Conservation (phyloP, 345 rosid genomes). For the Combretum micranthum region DNA sequence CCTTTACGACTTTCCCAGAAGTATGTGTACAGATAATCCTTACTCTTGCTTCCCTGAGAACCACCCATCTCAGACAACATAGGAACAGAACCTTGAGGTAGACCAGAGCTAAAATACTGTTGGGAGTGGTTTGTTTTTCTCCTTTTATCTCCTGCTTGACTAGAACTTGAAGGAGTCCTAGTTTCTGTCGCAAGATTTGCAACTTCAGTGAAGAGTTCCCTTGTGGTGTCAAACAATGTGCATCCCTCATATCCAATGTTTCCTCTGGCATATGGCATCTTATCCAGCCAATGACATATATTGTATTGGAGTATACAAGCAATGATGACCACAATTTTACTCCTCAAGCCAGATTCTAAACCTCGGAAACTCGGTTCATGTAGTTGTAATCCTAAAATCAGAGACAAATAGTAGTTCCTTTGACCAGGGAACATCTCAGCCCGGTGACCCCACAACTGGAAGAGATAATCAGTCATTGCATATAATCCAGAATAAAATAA, state of each 20-base stretch:
- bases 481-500: constrained; percentile 32
- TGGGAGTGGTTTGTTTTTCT: constrained; percentile 16
- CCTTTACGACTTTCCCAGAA: constrained; percentile 27
- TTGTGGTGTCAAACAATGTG: constrained; percentile 19
- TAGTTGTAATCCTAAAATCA: constrained; percentile 26
- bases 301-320: constrained; percentile 36
- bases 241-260: constrained; percentile 28
- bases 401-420: constrained; percentile 18
- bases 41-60: constrained; percentile 9
- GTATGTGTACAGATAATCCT: constrained; percentile 19
- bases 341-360: constrained; percentile 35
- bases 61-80: constrained; percentile 7
- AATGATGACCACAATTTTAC: constrained; percentile 30
- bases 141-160: constrained; percentile 6
- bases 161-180: constrained; percentile 6
- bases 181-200: constrained; percentile 11
- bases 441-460: constrained; percentile 32
- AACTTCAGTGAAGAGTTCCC: constrained; percentile 17
- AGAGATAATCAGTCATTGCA: constrained; percentile 31
- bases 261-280: constrained; percentile 8
- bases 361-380: constrained; percentile 28
- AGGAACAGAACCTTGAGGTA: constrained; percentile 9
- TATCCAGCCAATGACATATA: constrained; percentile 32
- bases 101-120: constrained; percentile 13
- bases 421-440: constrained; percentile 31